Conservation (phyloP, 208 protist species). For the Willaertia magna region DNA sequence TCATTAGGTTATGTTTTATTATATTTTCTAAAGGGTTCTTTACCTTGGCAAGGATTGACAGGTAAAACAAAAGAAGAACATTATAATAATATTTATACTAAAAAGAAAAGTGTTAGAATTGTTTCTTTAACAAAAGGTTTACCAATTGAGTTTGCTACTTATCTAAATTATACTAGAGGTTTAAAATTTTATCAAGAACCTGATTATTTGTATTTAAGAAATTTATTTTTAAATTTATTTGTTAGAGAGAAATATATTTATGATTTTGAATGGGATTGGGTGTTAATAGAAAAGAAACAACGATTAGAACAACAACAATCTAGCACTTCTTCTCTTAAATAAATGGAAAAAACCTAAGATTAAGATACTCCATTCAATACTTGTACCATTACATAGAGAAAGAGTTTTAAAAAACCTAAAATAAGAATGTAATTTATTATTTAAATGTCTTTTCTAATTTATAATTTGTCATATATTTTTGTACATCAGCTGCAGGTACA, state of each 20-base stretch:
- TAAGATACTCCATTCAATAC: background rate
- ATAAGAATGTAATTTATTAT: background rate
- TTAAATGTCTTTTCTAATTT: background rate
- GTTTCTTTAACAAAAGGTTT: slow-evolving; percentile 79
- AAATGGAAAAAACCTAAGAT: background rate
- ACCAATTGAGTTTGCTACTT: background rate
- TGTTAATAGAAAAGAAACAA: background rate
- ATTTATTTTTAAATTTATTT: background rate
- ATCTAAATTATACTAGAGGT: background rate
- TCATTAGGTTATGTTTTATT: slow-evolving; percentile 94
- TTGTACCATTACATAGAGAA: background rate
- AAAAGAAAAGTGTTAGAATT: slow-evolving; percentile 86
- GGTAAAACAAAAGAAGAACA: slow-evolving; percentile 94
- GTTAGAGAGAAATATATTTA: background rate
- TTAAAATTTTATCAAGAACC: background rate
- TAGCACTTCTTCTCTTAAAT: background rate
- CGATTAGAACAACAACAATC: background rate
- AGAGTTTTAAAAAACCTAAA: background rate
- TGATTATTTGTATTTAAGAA: background rate
- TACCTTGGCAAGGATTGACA: slow-evolving; percentile 96
- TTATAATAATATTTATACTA: slow-evolving; percentile 94
- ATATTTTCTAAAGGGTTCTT: slow-evolving; percentile 93
- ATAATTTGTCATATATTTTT: background rate
- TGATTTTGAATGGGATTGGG: background rate
- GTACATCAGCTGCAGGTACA: background rate